These are phyloP conservation scores for Capsella bursapastoris DNA, from an alignment of 345 rosid species.

Conservation along the genomic window DNA sequence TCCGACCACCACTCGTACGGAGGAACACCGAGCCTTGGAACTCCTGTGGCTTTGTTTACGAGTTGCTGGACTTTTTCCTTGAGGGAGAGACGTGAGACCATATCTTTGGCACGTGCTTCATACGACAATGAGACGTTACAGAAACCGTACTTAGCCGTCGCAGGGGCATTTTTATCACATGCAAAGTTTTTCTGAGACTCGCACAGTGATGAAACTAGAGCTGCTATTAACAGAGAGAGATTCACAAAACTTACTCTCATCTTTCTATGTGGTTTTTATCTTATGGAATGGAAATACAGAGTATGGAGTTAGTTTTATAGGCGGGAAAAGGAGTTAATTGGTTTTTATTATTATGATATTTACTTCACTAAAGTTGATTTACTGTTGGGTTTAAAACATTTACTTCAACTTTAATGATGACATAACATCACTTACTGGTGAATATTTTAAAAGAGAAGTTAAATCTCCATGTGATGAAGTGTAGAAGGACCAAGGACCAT, in stretches of 20 bases:
- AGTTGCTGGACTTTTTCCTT: constrained; percentile 64
- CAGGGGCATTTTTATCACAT: constrained; percentile 19
- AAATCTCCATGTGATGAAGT: constrained; percentile 21
- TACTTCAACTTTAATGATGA: constrained; percentile 10
- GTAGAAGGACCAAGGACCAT: constrained; percentile 35
- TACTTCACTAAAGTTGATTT: neutral
- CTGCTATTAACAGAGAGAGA: constrained; percentile 40
- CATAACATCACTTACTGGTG: constrained; percentile 6
- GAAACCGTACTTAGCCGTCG: constrained; percentile 42
- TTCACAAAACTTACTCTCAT: constrained; percentile 31
- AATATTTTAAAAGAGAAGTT: constrained; percentile 22
- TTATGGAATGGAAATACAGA: constrained; percentile 20
- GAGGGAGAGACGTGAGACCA: constrained; percentile 54
- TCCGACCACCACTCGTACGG: constrained; percentile 78
- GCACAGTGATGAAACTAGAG: constrained; percentile 38
- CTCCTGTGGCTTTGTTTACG: constrained; percentile 54
- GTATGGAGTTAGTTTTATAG: constrained; percentile 25
- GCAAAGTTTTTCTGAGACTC: constrained; percentile 42
- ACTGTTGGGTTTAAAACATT: neutral
- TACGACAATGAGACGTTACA: constrained; percentile 54
- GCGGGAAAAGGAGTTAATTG: constrained; percentile 32
- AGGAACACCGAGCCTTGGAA: constrained; percentile 62
- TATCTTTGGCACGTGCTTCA: constrained; percentile 55
- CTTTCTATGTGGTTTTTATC: constrained; percentile 15
- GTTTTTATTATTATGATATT: neutral